Evolutionary conservation across 257 asterid genomes (phyloP), one percentile per base, ranked within the genome.

Genomic region (Handroanthus guayacan): DNA sequence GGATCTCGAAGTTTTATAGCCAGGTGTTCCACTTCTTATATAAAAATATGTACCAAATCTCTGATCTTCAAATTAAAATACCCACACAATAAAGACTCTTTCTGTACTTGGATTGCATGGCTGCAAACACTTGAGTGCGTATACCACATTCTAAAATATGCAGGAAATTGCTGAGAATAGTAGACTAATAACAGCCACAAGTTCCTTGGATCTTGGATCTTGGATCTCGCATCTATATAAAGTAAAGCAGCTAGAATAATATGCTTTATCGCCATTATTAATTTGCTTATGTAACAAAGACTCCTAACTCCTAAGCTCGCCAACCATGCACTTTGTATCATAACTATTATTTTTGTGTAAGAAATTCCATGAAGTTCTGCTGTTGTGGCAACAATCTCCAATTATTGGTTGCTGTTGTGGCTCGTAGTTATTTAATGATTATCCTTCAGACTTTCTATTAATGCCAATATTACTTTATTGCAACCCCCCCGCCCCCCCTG

Each of bases 131-230:
- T 65, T 44, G 71, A 69, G 3, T 70, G 75, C 86, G 75, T 71
- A 64, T 66, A 38, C 77, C 43, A 51, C 38, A 43, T 54, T 64
- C 13, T 52, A 25, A 73, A 62, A 20, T 71, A 45, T 67, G 80
- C 72, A 73, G 43, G 82, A 44, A 74, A 73, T 82, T 54, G 75
- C 89, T 82, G 71, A 69, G 55, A 88, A 83, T 80, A 78, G 87
- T 76, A 86, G 74, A 76, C 60, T 60, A 65, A 51, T 69, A 63
- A 77, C 50, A 71, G 78, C 85, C 86, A 85, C 88, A 74, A 58
- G 70, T 62, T 66, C 67, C 36, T 60, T 58, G 66, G 78, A 80
- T 79, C 75, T 10, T 76, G 13, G 64, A 55, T 52, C 81, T 76
- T 63, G 66, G 78, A 80, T 79, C 75, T 10, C 76, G 14, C 65